A percentile compares a stretch with the other conserved stretches of the same genome.
Conservation (phyloP, 2,329 filamentous ascomycete genomes). For the Simplicillium aogashimaense region DNA sequence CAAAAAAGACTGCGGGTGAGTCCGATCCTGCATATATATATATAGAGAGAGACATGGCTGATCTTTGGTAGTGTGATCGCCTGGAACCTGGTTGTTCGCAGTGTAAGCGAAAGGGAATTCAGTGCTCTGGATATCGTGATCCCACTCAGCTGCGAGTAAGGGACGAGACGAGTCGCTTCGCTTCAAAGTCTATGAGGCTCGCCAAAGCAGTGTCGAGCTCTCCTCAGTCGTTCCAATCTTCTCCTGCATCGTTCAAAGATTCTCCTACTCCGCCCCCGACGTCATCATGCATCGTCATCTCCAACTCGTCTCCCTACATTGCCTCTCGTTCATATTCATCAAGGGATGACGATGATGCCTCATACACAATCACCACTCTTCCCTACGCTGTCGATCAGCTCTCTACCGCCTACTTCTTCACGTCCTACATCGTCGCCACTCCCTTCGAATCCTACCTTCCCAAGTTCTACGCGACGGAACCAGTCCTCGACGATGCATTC, state of each 20-base stretch:
- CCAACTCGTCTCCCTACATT: no score
- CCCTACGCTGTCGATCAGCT: not conserved
- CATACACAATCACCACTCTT: not conserved
- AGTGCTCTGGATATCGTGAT: slow-evolving; percentile 16
- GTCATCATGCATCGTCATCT: not conserved
- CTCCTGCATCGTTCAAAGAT: not conserved
- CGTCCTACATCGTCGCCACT: slow-evolving; percentile 14
- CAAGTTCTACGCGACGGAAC: slow-evolving; percentile 6
- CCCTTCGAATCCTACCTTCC: slow-evolving; percentile 15
- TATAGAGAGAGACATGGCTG: no score
- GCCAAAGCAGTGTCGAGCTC: not conserved
- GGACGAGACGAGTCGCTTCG: slow-evolving; percentile 14
- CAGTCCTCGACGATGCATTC: slow-evolving; percentile 8
- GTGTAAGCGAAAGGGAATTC: slow-evolving; percentile 15
- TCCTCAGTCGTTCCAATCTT: not conserved
- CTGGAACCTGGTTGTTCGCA: slow-evolving; percentile 14
- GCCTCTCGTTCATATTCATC: no score
- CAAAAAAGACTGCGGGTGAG: slow-evolving; percentile 14
- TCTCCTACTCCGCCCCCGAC: not conserved
- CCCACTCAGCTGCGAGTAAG: slow-evolving; percentile 12
- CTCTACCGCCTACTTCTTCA: slow-evolving; percentile 14
- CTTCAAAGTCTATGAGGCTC: slow-evolving; percentile 7
- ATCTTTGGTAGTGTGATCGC: slow-evolving; percentile 15
- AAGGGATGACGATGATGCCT: not conserved
- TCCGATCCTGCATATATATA: not conserved